phyloP scores from a whole-genome alignment of 495 filamentous ascomycete genomes.

The Penicillium malachiteum region DNA sequence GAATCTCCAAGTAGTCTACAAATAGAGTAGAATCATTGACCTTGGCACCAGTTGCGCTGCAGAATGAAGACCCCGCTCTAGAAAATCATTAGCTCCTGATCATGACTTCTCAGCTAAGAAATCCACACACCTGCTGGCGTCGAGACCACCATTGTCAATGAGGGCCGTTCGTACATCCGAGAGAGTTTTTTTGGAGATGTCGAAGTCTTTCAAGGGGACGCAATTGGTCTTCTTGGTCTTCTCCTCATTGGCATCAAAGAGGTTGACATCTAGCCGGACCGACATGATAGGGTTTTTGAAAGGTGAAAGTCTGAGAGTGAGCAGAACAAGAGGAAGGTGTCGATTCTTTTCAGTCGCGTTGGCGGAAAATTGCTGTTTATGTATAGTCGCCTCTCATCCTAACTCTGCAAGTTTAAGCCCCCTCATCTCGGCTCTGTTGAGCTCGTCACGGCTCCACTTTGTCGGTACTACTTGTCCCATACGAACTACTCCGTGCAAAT shows the following conservation, averaged over 20 bases:
- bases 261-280: background rate
- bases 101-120: background rate
- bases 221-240: constrained; percentile 1
- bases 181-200: background rate
- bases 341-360: background rate
- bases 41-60: background rate
- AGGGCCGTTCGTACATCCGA: background rate
- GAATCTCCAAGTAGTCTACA: constrained; percentile 2
- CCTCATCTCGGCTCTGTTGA: background rate
- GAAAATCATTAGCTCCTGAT: background rate
- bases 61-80: constrained; percentile 1
- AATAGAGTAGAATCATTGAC: constrained; percentile 1
- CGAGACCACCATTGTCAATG: background rate
- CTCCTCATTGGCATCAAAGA: background rate
- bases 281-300: background rate
- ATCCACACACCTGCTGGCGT: background rate
- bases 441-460: background rate
- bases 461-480: background rate
- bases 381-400: background rate
- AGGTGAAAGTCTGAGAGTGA: background rate
- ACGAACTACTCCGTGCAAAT: background rate
- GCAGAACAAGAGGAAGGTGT: background rate
- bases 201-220: background rate
- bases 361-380: background rate
- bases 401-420: background rate